These are phyloP conservation scores for Nicotiana rustica DNA, from an alignment of 305 asterid species.

Conservation along the genomic window DNA sequence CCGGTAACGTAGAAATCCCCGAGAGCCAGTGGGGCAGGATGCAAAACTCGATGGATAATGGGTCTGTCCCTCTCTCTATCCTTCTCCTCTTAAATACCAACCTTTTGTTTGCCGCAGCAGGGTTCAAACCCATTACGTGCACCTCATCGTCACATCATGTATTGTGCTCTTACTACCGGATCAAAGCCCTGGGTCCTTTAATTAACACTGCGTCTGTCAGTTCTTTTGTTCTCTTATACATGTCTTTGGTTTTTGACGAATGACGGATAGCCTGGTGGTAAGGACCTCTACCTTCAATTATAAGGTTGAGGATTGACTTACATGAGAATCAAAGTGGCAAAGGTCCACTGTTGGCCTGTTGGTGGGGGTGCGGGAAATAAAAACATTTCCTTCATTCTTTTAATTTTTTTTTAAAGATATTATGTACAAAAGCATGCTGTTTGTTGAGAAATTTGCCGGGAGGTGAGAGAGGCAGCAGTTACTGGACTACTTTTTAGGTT, in stretches of 20 bases:
- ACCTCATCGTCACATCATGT: no score
- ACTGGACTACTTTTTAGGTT: background rate
- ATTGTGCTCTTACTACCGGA: no score
- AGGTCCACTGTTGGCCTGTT: background rate
- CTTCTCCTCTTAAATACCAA: no score
- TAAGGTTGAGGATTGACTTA: background rate
- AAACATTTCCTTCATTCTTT: background rate
- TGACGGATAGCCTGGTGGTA: constrained; percentile 1
- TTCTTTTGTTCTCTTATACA: background rate
- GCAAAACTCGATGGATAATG: no score
- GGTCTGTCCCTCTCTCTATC: no score
- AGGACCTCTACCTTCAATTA: background rate
- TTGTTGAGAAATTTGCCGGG: background rate
- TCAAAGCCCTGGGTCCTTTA: background rate
- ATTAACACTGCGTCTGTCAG: background rate
- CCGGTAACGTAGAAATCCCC: no score
- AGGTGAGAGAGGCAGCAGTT: background rate
- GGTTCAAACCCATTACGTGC: no score
- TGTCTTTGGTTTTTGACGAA: background rate
- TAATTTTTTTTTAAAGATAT: background rate
- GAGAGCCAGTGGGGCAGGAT: no score
- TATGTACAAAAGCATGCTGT: background rate
- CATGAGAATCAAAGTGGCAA: background rate
- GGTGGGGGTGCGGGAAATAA: background rate
- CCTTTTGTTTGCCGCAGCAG: no score